Evolutionary conservation across 768 basidiomycete genomes (phyloP).

Genomic region (Tricholoma hemisulphureum): DNA sequence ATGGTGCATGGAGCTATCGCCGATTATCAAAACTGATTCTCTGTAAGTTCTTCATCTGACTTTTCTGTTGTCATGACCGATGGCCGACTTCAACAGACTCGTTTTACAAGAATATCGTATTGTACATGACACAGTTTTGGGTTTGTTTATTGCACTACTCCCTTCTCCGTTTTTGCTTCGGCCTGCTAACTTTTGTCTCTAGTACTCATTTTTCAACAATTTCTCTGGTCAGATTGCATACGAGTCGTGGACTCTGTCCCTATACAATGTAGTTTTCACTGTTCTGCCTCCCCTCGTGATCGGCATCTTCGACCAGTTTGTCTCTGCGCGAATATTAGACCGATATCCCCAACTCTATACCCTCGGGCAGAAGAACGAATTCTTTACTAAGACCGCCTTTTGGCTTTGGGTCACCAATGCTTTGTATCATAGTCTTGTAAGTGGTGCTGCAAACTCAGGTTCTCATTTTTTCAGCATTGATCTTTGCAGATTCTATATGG

Average conservation of each 20-base stretch:
- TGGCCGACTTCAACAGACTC: conserved; percentile 55
- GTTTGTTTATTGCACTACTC: conserved; percentile 38
- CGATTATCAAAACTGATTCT: conserved; percentile 92
- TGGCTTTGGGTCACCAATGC: conserved; percentile 93
- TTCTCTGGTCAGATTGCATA: conserved; percentile 99
- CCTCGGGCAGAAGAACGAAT: conserved; percentile 90
- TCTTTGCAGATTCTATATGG: conserved; percentile 70
- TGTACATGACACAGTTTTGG: conserved; percentile 99
- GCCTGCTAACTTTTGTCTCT: neutral
- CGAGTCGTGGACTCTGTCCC: conserved; percentile 97
- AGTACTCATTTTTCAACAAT: conserved; percentile 99
- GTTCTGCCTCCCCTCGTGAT: conserved; percentile 96
- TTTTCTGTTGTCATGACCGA: conserved; percentile 9
- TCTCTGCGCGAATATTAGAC: conserved; percentile 93
- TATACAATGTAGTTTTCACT: conserved; percentile 96
- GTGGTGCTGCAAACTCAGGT: conserved; percentile 22
- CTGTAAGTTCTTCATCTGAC: conserved; percentile 53
- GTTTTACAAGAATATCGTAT: conserved; percentile 98
- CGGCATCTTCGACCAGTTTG: conserved; percentile 98
- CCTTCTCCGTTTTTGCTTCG: neutral
- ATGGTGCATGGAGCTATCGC: conserved; percentile 98
- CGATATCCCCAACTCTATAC: conserved; percentile 96
- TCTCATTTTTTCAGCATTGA: conserved; percentile 5
- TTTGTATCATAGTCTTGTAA: conserved; percentile 82
- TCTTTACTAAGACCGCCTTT: conserved; percentile 88